A percentile compares a stretch with the other conserved stretches of the same genome.
These are phyloP conservation scores for Daldinia eschscholtzii DNA, from an alignment of 2,329 filamentous ascomycete species.

Conservation along the genomic window DNA sequence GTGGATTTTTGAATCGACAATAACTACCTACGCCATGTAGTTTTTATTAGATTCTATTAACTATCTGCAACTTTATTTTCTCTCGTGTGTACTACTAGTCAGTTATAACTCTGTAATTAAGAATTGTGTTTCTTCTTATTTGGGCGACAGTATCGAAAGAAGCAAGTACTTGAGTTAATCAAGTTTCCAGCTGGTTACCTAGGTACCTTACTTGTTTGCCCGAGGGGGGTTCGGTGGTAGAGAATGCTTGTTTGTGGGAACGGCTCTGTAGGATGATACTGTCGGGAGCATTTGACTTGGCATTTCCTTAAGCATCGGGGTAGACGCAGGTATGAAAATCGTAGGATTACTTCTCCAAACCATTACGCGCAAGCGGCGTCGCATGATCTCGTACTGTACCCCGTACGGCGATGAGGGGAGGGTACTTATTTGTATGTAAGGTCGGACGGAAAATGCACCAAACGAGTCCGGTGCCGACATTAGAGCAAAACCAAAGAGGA, in stretches of 20 bases:
- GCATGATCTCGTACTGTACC: slow-evolving; percentile 21
- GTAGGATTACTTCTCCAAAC: not conserved
- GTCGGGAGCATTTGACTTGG: slow-evolving; percentile 28
- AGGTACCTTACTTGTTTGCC: slow-evolving; percentile 10
- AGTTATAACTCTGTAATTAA: not conserved
- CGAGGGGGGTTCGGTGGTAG: slow-evolving; percentile 24
- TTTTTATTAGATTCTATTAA: not conserved
- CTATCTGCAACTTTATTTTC: not conserved
- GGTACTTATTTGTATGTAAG: slow-evolving; percentile 28
- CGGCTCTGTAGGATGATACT: slow-evolving; percentile 19
- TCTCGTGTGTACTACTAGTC: not conserved
- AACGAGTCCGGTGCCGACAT: slow-evolving; percentile 37
- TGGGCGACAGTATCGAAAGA: not conserved
- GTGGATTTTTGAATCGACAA: not conserved
- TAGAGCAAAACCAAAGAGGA: slow-evolving; percentile 18
- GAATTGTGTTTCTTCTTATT: too few relatives aligned
- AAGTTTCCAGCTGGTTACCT: slow-evolving; percentile 13
- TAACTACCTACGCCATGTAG: not conserved
- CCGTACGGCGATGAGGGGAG: not conserved
- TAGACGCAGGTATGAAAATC: slow-evolving; percentile 7
- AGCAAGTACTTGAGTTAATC: not conserved
- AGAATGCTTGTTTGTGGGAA: slow-evolving; percentile 7
- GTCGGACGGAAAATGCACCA: slow-evolving; percentile 35
- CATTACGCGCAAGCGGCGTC: slow-evolving; percentile 9
- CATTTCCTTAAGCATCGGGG: slow-evolving; percentile 18